phyloP scores from a whole-genome alignment of 2,329 filamentous ascomycete genomes.

The Aspergillus oerlinghausenensis region DNA sequence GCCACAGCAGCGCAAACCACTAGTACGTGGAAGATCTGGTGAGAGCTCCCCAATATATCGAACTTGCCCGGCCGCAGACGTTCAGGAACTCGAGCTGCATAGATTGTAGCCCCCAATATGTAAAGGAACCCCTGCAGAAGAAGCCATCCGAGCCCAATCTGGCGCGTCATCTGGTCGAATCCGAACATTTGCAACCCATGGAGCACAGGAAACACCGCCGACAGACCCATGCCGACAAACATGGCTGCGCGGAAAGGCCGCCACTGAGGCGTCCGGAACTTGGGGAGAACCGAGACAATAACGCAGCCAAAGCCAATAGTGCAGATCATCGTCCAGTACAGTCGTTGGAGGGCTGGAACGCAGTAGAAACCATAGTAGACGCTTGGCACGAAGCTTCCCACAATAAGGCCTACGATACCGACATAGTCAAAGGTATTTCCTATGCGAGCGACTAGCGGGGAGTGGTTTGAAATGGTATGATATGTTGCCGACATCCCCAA shows the following conservation, averaged over 20 bases:
- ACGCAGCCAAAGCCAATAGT: constrained; percentile 72
- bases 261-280: constrained; percentile 78
- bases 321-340: constrained; percentile 77
- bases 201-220: constrained; percentile 74
- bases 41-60: constrained; percentile 88
- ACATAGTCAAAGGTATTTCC: constrained; percentile 94
- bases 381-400: constrained; percentile 84
- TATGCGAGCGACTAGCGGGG: constrained; percentile 67
- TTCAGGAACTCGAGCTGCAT: constrained; percentile 83
- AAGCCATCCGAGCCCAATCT: constrained; percentile 78
- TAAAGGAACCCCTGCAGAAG: constrained; percentile 77
- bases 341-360: constrained; percentile 57
- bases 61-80: constrained; percentile 70
- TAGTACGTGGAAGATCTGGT: constrained; percentile 92
- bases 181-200: constrained; percentile 71
- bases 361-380: constrained; percentile 84
- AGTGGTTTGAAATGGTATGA: constrained; percentile 83
- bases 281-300: constrained; percentile 70
- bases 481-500: constrained; percentile 79
- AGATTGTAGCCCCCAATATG: constrained; percentile 77
- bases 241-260: constrained; percentile 80
- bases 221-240: constrained; percentile 84
- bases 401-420: constrained; percentile 86
- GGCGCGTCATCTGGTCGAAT: constrained; percentile 58
- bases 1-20: constrained; percentile 77